Base-by-base conservation (phyloP, 176 grass and related monocot species). In the Urochloa ruziziensis region DNA sequence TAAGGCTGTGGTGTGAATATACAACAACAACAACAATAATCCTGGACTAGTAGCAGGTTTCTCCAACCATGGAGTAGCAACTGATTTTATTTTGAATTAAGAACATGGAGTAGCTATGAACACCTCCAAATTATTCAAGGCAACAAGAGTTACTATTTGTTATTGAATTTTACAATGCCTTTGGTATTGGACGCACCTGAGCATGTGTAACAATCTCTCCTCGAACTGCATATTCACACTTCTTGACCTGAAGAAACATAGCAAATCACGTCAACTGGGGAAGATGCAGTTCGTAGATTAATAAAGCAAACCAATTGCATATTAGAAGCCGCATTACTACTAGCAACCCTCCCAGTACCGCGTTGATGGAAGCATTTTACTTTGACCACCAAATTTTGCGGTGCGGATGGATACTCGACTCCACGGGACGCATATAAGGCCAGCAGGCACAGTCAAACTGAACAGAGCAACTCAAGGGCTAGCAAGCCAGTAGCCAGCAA, bases 181-280 rank as follows among this genome's bases (percentile, higher is more conserved):
- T 46, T 19, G 25, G 9, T 30, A 73, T 42, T 64, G 3, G 14
- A 84, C 70, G 43, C 83, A 98, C 95, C 90, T 98, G 95, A 74
- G 95, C 95, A 72, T 94, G 92, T 74, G 61, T 93, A 15, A 98
- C 90, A 88, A 98, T 94, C 82, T 98, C 90, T 70, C 95, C 92
- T 12, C 92, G 90, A 61, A 98, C 95, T 44, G 95, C 95, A 70
- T 98, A 98, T 77, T 93, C 91, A 49, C 93, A 98, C 82, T 98
- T 89, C 80, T 93, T 82, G 42, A 97, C 90, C 95, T 97, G 73
- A 57, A 86, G 70, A 8, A 77, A 70, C 27, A 82, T 15, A 57
- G 51, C n/a, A 73, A 49, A 80, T 18, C 46, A 72, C 67, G 66
- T 74, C 32, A 78, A 28, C 27, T 10, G 13, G 42, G 47, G 7